Conservation (phyloP, 2,329 filamentous ascomycete species). For the Diaporthe amygdali region DNA sequence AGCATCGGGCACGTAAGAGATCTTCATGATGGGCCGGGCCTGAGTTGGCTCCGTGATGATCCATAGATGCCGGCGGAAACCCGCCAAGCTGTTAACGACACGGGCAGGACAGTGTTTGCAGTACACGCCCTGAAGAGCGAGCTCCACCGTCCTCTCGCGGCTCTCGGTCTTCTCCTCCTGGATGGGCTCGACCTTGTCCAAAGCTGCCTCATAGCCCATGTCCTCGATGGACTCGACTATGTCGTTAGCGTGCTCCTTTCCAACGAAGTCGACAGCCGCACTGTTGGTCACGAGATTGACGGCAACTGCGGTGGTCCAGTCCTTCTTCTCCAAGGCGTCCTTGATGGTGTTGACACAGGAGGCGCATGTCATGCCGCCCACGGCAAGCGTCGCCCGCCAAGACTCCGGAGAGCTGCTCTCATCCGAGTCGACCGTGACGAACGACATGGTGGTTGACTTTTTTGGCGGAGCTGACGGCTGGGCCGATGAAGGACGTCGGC, state of each 20-base stretch:
- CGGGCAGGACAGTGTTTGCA: slow-evolving; percentile 73
- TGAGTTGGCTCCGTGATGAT: slow-evolving; percentile 62
- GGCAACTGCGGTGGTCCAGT: slow-evolving; percentile 61
- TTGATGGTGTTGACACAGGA: slow-evolving; percentile 70
- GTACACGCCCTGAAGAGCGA: slow-evolving; percentile 74
- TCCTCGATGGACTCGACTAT: slow-evolving; percentile 62
- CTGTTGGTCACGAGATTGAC: slow-evolving; percentile 74
- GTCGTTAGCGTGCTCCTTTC: slow-evolving; percentile 48
- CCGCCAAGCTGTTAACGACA: slow-evolving; percentile 58
- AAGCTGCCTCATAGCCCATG: slow-evolving; percentile 68
- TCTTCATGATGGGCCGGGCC: slow-evolving; percentile 68
- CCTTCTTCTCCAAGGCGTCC: slow-evolving; percentile 59
- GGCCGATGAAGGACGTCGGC: neutral
- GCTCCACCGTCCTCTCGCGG: slow-evolving; percentile 62
- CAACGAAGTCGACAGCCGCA: slow-evolving; percentile 63
- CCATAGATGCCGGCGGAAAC: slow-evolving; percentile 56
- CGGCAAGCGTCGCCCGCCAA: slow-evolving; percentile 61
- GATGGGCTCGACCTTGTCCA: slow-evolving; percentile 55
- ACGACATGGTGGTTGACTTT: slow-evolving; percentile 25
- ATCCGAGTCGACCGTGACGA: slow-evolving; percentile 42
- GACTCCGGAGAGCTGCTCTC: slow-evolving; percentile 32
- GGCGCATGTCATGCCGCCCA: slow-evolving; percentile 77
- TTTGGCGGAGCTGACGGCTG: neutral
- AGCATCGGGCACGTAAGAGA: slow-evolving; percentile 72
- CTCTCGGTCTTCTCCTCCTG: slow-evolving; percentile 32